Base-by-base conservation (phyloP, 2,329 filamentous ascomycete genomes). In the Zarea fungicola region DNA sequence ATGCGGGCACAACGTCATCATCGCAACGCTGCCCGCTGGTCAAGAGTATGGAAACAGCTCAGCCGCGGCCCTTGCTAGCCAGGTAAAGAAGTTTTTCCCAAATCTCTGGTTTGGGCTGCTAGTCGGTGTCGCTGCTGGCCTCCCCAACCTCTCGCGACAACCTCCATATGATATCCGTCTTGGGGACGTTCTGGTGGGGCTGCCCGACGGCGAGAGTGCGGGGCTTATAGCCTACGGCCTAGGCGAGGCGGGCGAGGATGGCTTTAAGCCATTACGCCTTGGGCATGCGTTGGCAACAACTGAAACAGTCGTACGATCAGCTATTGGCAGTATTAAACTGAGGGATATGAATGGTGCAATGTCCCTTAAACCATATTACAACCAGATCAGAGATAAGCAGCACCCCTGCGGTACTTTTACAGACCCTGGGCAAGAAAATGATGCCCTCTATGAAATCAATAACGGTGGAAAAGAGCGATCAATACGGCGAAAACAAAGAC, bases 81-180 rank as follows among this genome's bases (percentile, higher is more conserved):
- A 69, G 42, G 52, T 66, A n/a, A 65, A 62, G 43, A 58, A 34
- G 26, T 61, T 57, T 37, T 67, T 68, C 34, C 61, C 60, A 0
- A 66, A 65, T 37, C 53, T 69, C 11, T 64, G 63, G 58, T 66
- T 68, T 41, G 63, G 62, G 2, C 54, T 69, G 3, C 53, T 68
- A 5, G 63, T 68, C 9, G 65, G 65, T 28, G 58, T 68, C 16
- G 65, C 63, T 9, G 60, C 64, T 1, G 65, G 65, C 1, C 56
- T 68, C 2, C 65, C 64, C 1, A 55, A 62, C 34, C 51, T 65
- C 3, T 42, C 35, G 1, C 28, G 42, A 32, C 42, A 1, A 2
- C 62, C 64, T 0, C 55, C 58, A 2, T 54, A 55, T 2, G 66
- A 69, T 51, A 70, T 69, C 11, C 62, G 67, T 3, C 58, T 70